Evolutionary conservation across 2,329 filamentous ascomycete genomes (phyloP), one percentile per base, ranked within the genome.

Genomic region (Microsporum ferrugineum): DNA sequence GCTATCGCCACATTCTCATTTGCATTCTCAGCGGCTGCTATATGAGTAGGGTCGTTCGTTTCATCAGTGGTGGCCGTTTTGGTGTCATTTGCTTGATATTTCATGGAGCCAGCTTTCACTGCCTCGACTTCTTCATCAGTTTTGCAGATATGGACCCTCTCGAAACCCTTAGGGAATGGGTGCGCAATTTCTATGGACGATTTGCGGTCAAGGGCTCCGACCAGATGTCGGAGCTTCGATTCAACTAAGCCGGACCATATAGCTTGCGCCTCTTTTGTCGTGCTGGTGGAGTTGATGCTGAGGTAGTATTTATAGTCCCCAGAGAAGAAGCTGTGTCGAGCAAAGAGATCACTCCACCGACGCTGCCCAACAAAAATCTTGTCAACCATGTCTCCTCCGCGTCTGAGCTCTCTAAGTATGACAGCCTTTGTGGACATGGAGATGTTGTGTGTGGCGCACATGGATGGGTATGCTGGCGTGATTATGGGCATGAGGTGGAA

Each of bases 401-500:
- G 84, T 65, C 86, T 81, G 23, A 97, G 82, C 71, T 99, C 94
- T 55, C 86, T 82, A 66, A 90, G 83, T 69, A 99, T 91, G 57
- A 96, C 84, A 5, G 83, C 79, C 78, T 91, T 89, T 1, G 91
- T 95, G 0, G 92, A 97, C 65, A 84, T 80, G 2, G 88, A 91
- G 63, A 99, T 87, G 69, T 96, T 97, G 78, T 95, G 94, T 0
- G 94, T 97, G 1, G 94, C 88, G 73, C 94, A 97, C 91, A 96
- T 97, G 57, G 91, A 95, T 2, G 94, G 94, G 72, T 96, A 97
- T 0, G 94, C 91, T 1, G 94, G 94, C 1, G 94, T 99, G 70
- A 99, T 97, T 73, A 99, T 89, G 33, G 94, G 94, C 94, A 99
- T 99, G 59, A 96, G 79, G 73, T 97, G 92, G 66, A 85, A 88